Base-by-base conservation (phyloP, 768 basidiomycete species). In the Tricholomella constricta region DNA sequence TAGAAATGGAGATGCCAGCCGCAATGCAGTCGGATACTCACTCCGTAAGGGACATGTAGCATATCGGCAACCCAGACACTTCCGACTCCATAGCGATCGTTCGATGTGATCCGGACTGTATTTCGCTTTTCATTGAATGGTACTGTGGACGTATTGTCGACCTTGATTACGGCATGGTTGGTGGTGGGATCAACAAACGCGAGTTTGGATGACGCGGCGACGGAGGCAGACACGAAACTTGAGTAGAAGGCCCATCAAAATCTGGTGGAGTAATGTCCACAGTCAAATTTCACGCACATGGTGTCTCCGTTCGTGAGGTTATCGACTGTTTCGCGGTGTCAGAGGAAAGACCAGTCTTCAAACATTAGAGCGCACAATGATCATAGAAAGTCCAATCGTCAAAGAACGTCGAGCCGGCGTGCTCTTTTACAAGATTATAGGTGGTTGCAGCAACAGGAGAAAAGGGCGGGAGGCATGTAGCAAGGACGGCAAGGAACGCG, bases 121-220 rank as follows among this genome's bases (percentile, higher is more conserved):
- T 88, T 85, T 56, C 89, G 77, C 63, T 88, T 87, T 35, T 83
- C 56, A 56, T 79, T 78, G 57, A 61, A 75, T 1, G 59, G 65
- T 15, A 88, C 78, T 1, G 62, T 72, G 1, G 84, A 75, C 25
- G 78, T 81, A 64, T 90, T 89, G 70, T 91, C 89, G 11, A 91
- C 88, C 61, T 79, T 81, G 63, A 91, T 86, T 61, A 91, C 82
- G 1, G 88, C 89, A 55, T 86, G 86, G 12, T 84, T 85, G 3
- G 87, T 85, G 15, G 72, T 57, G 7, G 76, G 23, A 57, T 91
- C 85, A 37, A 88, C 78, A 60, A 78, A 88, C 1, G 85, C 79
- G 31, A 89, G 80, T 51, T 79, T 67, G 32, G 76, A 68, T 6
- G 78, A 69, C 29, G 70, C 63, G 3, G 80, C 85, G 12, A 70